Evolutionary conservation across 116 monocot genomes (phyloP).

Genomic region (Phalaenopsis hybrid): DNA sequence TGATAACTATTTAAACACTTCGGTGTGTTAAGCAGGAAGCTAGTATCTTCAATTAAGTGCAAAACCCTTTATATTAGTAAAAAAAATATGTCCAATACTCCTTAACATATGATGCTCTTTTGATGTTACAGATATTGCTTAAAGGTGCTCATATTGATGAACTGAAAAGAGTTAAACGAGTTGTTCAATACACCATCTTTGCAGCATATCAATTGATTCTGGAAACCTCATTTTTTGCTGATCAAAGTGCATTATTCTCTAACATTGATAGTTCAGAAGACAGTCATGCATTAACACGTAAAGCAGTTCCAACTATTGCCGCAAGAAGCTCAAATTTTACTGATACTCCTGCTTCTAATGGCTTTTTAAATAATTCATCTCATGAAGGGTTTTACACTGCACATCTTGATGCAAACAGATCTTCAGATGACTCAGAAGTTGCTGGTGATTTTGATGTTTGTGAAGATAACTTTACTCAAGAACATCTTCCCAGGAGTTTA

Average conservation of each 20-base stretch:
- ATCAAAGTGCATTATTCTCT: constrained; percentile 60
- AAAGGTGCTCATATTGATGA: constrained; percentile 72
- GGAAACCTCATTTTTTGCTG: constrained; percentile 75
- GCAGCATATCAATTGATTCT: constrained; percentile 76
- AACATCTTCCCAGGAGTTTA: neutral
- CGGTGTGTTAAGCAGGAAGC: no score
- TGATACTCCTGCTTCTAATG: constrained; percentile 33
- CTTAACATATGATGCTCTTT: neutral
- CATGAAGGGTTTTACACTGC: constrained; percentile 6
- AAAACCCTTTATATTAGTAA: neutral
- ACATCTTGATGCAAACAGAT: constrained; percentile 7
- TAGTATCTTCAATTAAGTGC: neutral
- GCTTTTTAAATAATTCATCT: constrained; percentile 13
- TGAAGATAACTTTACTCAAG: constrained; percentile 12
- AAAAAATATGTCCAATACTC: neutral
- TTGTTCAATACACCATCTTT: constrained; percentile 72
- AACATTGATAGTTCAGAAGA: constrained; percentile 10
- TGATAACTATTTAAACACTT: neutral
- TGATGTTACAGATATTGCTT: constrained; percentile 62
- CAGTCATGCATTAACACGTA: constrained; percentile 6
- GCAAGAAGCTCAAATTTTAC: constrained; percentile 3
- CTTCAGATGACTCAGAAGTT: neutral
- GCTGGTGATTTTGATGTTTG: neutral
- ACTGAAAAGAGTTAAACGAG: constrained; percentile 74
- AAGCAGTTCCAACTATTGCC: neutral